Percentiles rank a stretch among this genome's conserved stretches.
Conservation (phyloP, 1,284 basidiomycete genomes). For the Peniophora sp. region DNA sequence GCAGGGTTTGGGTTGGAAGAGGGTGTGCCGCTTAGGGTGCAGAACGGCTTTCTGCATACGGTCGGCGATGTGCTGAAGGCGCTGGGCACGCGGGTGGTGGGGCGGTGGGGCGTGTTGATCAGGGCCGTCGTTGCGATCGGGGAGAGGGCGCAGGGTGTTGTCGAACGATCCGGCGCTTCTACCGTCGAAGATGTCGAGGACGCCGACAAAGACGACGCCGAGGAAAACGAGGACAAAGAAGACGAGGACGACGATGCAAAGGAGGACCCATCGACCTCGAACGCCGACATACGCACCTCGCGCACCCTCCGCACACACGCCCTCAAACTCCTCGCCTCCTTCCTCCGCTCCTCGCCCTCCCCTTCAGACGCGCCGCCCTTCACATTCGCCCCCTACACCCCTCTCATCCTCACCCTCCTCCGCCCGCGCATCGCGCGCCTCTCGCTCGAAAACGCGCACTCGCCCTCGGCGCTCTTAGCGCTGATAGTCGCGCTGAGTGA, state of each 20-base stretch:
- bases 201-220: conserved; percentile 21
- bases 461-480: conserved; percentile 85
- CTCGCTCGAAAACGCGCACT: conserved; percentile 85
- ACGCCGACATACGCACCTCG: conserved; percentile 26
- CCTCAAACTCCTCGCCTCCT: conserved; percentile 82
- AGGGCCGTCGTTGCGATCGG: conserved; percentile 60
- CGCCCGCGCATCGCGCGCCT: conserved; percentile 75
- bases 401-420: conserved; percentile 70
- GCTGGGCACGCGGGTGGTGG: conserved; percentile 63
- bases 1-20: conserved; percentile 16
- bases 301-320: conserved; percentile 76
- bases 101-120: conserved; percentile 70
- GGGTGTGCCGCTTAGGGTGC: conserved; percentile 56
- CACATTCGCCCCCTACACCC: conserved; percentile 70
- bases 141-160: conserved; percentile 53
- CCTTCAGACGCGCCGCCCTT: no score
- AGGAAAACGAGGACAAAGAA: conserved; percentile 18
- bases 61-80: conserved; percentile 80
- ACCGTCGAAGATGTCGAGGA: conserved; percentile 22
- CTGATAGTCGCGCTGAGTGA: conserved; percentile 79
- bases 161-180: conserved; percentile 27
- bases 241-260: conserved; percentile 25
- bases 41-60: conserved; percentile 77
- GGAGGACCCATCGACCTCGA: conserved; percentile 14
- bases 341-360: conserved; percentile 63